phyloP scores from a whole-genome alignment of 306 rosid genomes.

The Myrica gale region DNA sequence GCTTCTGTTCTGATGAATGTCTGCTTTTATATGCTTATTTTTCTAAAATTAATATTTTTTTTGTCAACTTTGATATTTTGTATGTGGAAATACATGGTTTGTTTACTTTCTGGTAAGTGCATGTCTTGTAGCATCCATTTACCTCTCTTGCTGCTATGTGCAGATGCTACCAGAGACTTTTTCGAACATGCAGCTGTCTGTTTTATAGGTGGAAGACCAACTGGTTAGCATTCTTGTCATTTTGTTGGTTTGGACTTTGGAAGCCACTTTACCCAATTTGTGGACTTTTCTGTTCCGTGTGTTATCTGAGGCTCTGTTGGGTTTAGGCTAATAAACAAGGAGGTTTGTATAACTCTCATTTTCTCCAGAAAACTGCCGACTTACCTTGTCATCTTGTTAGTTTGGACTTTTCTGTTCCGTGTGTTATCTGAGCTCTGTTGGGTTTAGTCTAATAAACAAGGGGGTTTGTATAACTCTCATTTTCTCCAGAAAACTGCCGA shows the following conservation, averaged over 20 bases:
- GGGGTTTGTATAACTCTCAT: not conserved
- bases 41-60: conserved; percentile 4
- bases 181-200: conserved; percentile 52
- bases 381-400: not conserved
- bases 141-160: conserved; percentile 23
- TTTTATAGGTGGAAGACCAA: conserved; percentile 46
- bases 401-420: not conserved
- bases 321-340: not conserved
- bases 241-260: conserved; percentile 13
- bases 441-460: not conserved
- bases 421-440: conserved; percentile 5
- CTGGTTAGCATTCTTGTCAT: conserved; percentile 41
- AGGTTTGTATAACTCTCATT: not conserved
- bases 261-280: not conserved
- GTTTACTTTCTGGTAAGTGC: conserved; percentile 12
- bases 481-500: not conserved
- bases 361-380: not conserved
- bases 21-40: conserved; percentile 19
- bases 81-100: not conserved
- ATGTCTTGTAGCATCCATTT: not conserved
- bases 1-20: conserved; percentile 9
- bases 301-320: conserved; percentile 4
- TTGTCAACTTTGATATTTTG: not conserved
- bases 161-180: conserved; percentile 85
- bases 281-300: not conserved